Percentiles rank a stretch among this genome's conserved stretches.
Evolutionary conservation across 495 filamentous ascomycete species (phyloP).

Genomic region (Aspergillus funiculosus): DNA sequence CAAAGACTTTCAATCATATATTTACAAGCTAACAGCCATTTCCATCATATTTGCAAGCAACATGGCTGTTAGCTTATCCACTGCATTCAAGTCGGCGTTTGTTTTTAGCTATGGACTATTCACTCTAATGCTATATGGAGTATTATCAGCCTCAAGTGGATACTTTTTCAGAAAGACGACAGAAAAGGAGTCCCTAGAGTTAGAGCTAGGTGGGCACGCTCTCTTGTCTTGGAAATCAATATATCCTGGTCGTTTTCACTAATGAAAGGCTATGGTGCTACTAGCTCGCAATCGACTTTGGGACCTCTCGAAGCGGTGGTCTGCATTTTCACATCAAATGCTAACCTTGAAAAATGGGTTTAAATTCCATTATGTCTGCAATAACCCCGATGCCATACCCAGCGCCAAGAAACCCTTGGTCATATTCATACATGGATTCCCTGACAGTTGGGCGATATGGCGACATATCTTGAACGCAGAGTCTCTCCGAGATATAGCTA

Average conservation of each 20-base stretch:
- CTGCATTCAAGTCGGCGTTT: conserved; percentile 12
- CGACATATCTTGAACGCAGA: conserved; percentile 33
- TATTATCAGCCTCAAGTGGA: conserved; percentile 22
- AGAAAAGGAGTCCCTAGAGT: conserved; percentile 34
- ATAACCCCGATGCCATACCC: conserved; percentile 23
- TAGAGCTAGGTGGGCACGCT: conserved; percentile 33
- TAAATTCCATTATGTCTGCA: conserved; percentile 50
- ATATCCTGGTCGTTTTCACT: background rate
- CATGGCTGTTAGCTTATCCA: no score
- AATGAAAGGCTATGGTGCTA: background rate
- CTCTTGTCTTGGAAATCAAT: background rate
- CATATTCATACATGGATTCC: conserved; percentile 55
- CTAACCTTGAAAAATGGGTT: conserved; percentile 41
- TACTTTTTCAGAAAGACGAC: conserved; percentile 31
- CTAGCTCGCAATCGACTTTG: conserved; percentile 43
- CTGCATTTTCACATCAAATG: conserved; percentile 43
- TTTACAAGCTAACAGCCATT: no score
- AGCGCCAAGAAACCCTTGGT: conserved; percentile 34
- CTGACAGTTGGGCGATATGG: conserved; percentile 53
- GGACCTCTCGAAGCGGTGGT: conserved; percentile 37
- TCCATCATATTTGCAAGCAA: no score
- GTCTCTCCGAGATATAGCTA: conserved; percentile 29
- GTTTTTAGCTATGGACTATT: conserved; percentile 35
- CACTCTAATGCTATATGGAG: conserved; percentile 25
- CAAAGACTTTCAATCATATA: no score